Conservation (phyloP, 305 asterid genomes). For the Fraxinus sp. region DNA sequence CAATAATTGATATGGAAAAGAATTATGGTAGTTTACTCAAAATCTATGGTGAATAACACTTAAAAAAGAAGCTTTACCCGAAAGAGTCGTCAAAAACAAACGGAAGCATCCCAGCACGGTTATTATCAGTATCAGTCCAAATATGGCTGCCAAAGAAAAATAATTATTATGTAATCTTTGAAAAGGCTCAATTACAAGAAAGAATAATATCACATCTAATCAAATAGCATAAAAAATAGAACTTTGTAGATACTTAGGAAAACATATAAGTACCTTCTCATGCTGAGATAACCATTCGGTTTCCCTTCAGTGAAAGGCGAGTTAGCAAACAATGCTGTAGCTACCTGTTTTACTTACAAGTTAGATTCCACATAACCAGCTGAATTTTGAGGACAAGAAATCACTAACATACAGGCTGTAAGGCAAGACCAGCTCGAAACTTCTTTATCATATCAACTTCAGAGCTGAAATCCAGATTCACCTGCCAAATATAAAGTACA, state of each 20-base stretch:
- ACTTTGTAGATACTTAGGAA: neutral
- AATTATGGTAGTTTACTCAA: neutral
- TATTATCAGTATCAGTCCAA: constrained; percentile 88
- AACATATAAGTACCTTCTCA: constrained; percentile 65
- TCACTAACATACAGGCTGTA: constrained; percentile 58
- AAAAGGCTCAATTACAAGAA: neutral
- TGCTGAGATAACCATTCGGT: constrained; percentile 77
- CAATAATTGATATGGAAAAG: neutral
- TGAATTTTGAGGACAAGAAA: constrained; percentile 9
- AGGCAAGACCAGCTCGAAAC: constrained; percentile 59
- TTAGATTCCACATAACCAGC: constrained; percentile 26
- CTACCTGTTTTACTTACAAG: constrained; percentile 55
- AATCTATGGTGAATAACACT: neutral
- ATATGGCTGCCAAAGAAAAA: constrained; percentile 59
- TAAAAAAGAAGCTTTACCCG: constrained; percentile 49
- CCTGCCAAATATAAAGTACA: constrained; percentile 47
- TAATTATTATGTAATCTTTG: neutral
- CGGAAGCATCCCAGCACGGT: constrained; percentile 94
- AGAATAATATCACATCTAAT: neutral
- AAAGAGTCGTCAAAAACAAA: constrained; percentile 85
- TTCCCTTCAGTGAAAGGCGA: constrained; percentile 38
- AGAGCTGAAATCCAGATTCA: constrained; percentile 86
- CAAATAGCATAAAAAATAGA: neutral
- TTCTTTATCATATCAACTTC: constrained; percentile 73
- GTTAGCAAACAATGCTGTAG: constrained; percentile 87